phyloP scores from a whole-genome alignment of 495 filamentous ascomycete species.

The Bacidia gigantensis region DNA sequence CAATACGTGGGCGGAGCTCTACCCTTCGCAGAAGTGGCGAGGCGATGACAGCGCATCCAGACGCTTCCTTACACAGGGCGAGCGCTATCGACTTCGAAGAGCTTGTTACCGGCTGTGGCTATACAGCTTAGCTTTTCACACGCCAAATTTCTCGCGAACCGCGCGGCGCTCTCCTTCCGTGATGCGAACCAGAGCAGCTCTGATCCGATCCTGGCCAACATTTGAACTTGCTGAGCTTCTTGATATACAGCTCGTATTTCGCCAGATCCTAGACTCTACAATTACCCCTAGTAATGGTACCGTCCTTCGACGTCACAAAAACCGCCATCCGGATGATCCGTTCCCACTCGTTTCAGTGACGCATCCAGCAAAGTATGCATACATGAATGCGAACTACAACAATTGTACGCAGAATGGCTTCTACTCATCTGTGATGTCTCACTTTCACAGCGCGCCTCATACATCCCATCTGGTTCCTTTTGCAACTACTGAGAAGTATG shows the following conservation, averaged over 20 bases:
- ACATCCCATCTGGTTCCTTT: conserved; percentile 6
- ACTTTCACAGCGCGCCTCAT: conserved; percentile 18
- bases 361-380: conserved; percentile 28
- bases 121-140: conserved; percentile 45
- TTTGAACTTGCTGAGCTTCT: conserved; percentile 43
- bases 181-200: conserved; percentile 33
- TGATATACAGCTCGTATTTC: conserved; percentile 36
- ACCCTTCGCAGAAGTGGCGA: conserved; percentile 56
- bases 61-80: conserved; percentile 43
- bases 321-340: conserved; percentile 36
- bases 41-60: conserved; percentile 39
- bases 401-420: background rate
- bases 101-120: conserved; percentile 62
- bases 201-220: conserved; percentile 44
- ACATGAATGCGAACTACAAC: conserved; percentile 11
- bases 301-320: conserved; percentile 42
- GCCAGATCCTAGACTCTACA: conserved; percentile 37
- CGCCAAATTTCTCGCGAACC: conserved; percentile 30
- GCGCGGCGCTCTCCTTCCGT: conserved; percentile 31
- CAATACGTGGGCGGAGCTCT: conserved; percentile 50
- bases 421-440: background rate
- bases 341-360: conserved; percentile 39
- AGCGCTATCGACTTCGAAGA: conserved; percentile 46
- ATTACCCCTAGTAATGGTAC: conserved; percentile 49
- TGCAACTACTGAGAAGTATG: conserved; percentile 14